Evolutionary conservation across 1,284 basidiomycete species (phyloP).

Genomic region (Pseudomicrostroma phylloplanum): DNA sequence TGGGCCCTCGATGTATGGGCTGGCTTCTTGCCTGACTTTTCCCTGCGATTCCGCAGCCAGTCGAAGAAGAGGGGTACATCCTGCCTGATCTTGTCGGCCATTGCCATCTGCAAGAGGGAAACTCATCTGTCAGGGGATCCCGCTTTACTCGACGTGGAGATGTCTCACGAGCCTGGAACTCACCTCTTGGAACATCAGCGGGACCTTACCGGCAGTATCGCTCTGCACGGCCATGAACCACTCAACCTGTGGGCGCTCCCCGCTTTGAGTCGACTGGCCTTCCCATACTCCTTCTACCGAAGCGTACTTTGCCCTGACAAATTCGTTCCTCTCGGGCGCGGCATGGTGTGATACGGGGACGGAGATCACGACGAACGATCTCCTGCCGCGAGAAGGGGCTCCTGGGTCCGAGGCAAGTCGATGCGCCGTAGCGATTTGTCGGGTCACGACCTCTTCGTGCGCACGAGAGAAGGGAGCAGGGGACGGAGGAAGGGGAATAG

Average conservation of each 20-base stretch:
- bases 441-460: constrained; percentile 19
- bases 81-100: constrained; percentile 37
- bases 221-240: constrained; percentile 41
- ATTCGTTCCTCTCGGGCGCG: constrained; percentile 15
- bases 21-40: background rate
- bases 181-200: constrained; percentile 37
- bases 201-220: constrained; percentile 36
- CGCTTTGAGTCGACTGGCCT: constrained; percentile 6
- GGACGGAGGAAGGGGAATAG: constrained; percentile 34
- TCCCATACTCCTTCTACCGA: constrained; percentile 40
- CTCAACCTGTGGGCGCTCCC: constrained; percentile 8
- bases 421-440: constrained; percentile 18
- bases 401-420: constrained; percentile 10
- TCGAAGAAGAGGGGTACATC: constrained; percentile 40
- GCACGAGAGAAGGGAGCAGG: constrained; percentile 27
- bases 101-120: constrained; percentile 9
- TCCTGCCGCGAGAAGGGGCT: constrained; percentile 11
- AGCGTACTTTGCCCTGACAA: constrained; percentile 37
- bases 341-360: constrained; percentile 29
- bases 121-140: background rate
- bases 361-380: constrained; percentile 37
- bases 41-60: constrained; percentile 29
- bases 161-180: background rate
- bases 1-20: too few species aligned
- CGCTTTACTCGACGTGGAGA: background rate